Evolutionary conservation across 1,284 basidiomycete species (phyloP).

Genomic region (Porodaedalea pini): DNA sequence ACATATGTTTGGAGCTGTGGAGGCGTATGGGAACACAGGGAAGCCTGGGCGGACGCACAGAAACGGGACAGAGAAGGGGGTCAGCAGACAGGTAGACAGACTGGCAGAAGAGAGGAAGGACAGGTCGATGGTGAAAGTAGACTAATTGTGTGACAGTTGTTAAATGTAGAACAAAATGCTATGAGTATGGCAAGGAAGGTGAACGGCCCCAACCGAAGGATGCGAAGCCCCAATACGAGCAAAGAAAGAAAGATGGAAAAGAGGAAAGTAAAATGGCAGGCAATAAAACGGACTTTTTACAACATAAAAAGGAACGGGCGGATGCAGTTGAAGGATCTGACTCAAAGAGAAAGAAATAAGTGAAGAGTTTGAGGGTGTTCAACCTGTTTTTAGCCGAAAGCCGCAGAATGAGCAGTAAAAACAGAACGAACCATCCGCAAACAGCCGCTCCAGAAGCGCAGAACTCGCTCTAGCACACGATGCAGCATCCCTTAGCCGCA

Average conservation of each 20-base stretch:
- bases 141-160: not conserved
- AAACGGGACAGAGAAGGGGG: no score
- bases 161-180: not conserved
- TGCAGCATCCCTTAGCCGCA: constrained; percentile 45
- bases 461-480: constrained; percentile 51
- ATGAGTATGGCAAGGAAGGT: not conserved
- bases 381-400: not conserved
- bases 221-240: not conserved
- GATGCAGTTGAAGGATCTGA: not conserved
- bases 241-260: not conserved
- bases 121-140: not conserved
- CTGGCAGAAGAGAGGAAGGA: not conserved
- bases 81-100: no score
- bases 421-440: not conserved
- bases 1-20: no score
- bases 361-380: not conserved
- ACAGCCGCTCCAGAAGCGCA: not conserved
- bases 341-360: not conserved
- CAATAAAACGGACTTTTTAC: not conserved
- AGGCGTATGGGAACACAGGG: no score
- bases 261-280: not conserved
- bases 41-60: no score
- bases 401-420: not conserved
- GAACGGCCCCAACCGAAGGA: not conserved
- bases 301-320: not conserved